Evolutionary conservation across 306 rosid species (phyloP), one percentile per base, ranked within the genome.

Genomic region (Hippophae tibetana): DNA sequence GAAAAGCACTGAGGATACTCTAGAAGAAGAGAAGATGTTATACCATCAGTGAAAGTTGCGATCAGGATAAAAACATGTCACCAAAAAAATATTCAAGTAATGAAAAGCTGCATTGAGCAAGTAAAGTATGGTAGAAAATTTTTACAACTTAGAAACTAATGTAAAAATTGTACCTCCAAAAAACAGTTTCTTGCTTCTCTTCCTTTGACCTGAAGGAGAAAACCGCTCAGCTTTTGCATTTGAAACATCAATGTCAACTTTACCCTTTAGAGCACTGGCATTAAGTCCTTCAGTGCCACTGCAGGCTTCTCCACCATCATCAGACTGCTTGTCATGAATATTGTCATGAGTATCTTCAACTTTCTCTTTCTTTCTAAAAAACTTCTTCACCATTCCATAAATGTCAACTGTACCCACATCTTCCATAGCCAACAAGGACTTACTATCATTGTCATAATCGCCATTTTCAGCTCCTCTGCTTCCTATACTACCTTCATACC

Each of bases 231-330:
- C 55, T 74, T 82, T 78, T 40, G 60, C 76, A 69, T 72, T 72
- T 10, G 68, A 60, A 76, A 78, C 74, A 71, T 68, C 82, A 76
- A 62, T 60, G 71, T 77, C 78, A 58, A 72, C 56, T 44, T 72
- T 75, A 55, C 82, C 76, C 70, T 83, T 81, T 70, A 68, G 54
- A 71, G 80, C 69, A 75, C 64, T 69, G 9, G 56, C 49, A 40
- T 61, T 81, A 45, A 82, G 82, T 65, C 79, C 86, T 70, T 84
- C 93, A 43, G 93, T 83, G 73, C 89, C 93, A 78, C 86, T 83
- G 60, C 79, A 82, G 43, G 82, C 87, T 81, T 85, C 95, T 78
- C 86, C 82, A 43, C 72, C 47, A 62, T 76, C 89, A 71, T 79
- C 89, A 77, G 81, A 69, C 75, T 79, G 76, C 66, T 71, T 72